Percentiles rank a stretch among this genome's conserved stretches.
phyloP scores from a whole-genome alignment of 805 yeast genomes.

The Zygoascus biomembranicola region DNA sequence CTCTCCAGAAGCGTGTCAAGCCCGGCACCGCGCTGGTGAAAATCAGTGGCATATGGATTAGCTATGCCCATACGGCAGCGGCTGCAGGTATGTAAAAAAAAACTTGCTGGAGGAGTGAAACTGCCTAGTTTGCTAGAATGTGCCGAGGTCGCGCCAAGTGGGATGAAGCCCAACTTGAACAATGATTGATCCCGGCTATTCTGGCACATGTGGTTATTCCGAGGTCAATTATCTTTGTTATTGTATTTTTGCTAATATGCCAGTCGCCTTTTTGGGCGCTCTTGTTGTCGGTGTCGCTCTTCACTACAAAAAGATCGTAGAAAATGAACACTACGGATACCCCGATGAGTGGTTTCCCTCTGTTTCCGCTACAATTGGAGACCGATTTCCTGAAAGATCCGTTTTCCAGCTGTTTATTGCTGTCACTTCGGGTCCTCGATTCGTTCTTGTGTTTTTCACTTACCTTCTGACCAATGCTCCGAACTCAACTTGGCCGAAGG shows the following conservation, averaged over 20 bases:
- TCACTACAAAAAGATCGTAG: slow-evolving; percentile 83
- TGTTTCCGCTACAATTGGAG: slow-evolving; percentile 96
- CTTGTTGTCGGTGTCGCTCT: slow-evolving; percentile 62
- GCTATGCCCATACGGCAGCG: slow-evolving; percentile 62
- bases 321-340: slow-evolving; percentile 78
- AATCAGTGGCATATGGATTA: slow-evolving; percentile 60
- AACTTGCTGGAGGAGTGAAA: background rate
- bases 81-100: slow-evolving; percentile 36
- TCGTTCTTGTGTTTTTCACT: slow-evolving; percentile 48
- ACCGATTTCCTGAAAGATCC: slow-evolving; percentile 91
- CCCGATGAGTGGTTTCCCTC: slow-evolving; percentile 99
- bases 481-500: slow-evolving; percentile 30
- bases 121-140: no score
- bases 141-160: no score
- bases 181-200: no score
- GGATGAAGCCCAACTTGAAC: no score
- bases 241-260: background rate
- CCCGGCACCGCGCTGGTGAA: slow-evolving; percentile 12
- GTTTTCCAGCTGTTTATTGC: slow-evolving; percentile 89
- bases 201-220: no score
- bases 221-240: background rate
- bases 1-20: slow-evolving; percentile 3
- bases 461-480: slow-evolving; percentile 32
- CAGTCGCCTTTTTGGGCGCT: slow-evolving; percentile 66
- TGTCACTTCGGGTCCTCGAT: slow-evolving; percentile 87